Conservation (phyloP, 768 basidiomycete species). For the Lyophyllum decastes region DNA sequence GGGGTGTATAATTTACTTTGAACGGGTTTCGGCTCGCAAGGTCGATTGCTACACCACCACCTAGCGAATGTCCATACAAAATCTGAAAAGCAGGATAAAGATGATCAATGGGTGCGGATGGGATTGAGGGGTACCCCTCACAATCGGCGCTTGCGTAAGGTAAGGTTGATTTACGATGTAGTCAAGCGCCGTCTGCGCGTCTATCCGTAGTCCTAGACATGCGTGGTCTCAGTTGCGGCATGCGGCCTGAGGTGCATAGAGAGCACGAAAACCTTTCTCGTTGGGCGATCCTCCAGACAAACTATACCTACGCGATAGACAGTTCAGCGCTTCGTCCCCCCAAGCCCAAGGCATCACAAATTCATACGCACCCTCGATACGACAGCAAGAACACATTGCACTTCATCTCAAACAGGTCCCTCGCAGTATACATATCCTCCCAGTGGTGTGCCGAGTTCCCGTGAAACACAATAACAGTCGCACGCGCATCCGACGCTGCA, state of each 20-base stretch:
- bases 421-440: conserved; percentile 69
- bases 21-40: conserved; percentile 71
- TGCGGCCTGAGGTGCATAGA: not conserved
- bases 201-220: conserved; percentile 69
- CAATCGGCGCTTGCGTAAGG: conserved; percentile 61
- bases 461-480: conserved; percentile 87
- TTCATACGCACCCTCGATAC: conserved; percentile 77
- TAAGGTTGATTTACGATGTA: conserved; percentile 58
- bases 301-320: conserved; percentile 61
- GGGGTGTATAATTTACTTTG: no score
- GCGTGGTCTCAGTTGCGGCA: not conserved
- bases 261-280: conserved; percentile 59
- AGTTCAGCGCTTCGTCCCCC: not conserved
- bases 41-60: conserved; percentile 87
- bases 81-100: conserved; percentile 37
- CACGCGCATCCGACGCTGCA: conserved; percentile 36
- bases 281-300: conserved; percentile 76
- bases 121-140: conserved; percentile 31
- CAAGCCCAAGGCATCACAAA: not conserved
- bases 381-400: conserved; percentile 89
- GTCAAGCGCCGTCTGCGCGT: conserved; percentile 79
- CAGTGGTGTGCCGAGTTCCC: conserved; percentile 79
- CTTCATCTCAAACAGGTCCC: conserved; percentile 64
- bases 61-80: conserved; percentile 76
- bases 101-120: not conserved